These are phyloP conservation scores for Arabidopsis suecica DNA, from an alignment of 345 rosid species.

Conservation along the genomic window DNA sequence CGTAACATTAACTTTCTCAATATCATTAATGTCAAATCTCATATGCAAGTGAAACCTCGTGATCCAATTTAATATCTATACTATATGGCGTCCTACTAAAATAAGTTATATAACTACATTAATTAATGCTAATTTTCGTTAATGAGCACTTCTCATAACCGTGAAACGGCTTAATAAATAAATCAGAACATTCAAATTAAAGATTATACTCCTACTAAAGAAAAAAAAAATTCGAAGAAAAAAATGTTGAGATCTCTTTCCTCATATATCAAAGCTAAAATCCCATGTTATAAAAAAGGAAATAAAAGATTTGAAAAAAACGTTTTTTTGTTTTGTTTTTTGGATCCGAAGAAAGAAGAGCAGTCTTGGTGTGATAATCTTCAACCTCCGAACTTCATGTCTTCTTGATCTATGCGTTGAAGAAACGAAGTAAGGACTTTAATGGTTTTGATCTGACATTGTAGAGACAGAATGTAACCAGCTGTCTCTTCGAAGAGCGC, in stretches of 20 bases:
- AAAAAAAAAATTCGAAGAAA: slow-evolving; percentile 42
- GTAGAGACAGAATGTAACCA: slow-evolving; percentile 63
- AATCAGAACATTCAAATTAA: background rate
- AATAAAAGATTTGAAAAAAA: background rate
- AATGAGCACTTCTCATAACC: slow-evolving; percentile 17
- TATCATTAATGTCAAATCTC: slow-evolving; percentile 41
- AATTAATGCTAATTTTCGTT: slow-evolving; percentile 22
- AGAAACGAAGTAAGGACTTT: slow-evolving; percentile 55
- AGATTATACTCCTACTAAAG: slow-evolving; percentile 24
- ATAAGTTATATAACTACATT: slow-evolving; percentile 19
- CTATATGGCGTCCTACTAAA: slow-evolving; percentile 31
- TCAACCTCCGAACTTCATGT: slow-evolving; percentile 63
- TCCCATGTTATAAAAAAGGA: background rate
- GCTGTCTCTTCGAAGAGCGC: slow-evolving; percentile 77
- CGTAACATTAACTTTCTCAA: slow-evolving; percentile 34
- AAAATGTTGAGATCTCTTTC: slow-evolving; percentile 40
- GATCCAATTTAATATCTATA: slow-evolving; percentile 36
- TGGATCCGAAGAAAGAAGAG: slow-evolving; percentile 17
- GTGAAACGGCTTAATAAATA: slow-evolving; percentile 9
- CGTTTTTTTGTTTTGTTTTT: background rate
- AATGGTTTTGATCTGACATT: slow-evolving; percentile 69
- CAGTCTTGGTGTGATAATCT: slow-evolving; percentile 30
- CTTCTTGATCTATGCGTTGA: slow-evolving; percentile 58
- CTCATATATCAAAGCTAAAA: slow-evolving; percentile 33
- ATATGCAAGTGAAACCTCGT: slow-evolving; percentile 42